Evolutionary conservation across 225 moss, liverwort and hornwort genomes (phyloP), one percentile per base, ranked within the genome.

Genomic region (Sphagnum tenellum): DNA sequence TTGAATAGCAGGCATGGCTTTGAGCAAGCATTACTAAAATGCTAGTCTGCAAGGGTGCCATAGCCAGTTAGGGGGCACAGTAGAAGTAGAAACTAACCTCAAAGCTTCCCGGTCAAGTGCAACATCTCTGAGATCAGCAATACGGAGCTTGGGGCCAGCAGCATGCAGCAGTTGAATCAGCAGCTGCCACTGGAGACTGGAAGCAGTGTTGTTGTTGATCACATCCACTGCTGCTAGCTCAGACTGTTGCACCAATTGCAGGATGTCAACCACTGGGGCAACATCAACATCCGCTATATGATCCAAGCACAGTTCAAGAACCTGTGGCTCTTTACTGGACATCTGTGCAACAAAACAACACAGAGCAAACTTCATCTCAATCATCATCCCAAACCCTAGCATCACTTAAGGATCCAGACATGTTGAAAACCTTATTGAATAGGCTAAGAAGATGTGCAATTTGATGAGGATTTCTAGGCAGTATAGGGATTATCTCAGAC

Each of bases 71-170:
- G 29, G 29, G 29, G 29, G 29, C 29, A 29, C 29, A 29, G 29
- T 29, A 29, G 29, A 29, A 29, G 29, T 29, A 29, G 29, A 12
- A 8, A 64, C 52, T 29, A 79, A 89, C 88, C 88, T 90, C 67
- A 78, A 70, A 72, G 85, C 82, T 64, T 82, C 82, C 68, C 85
- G 80, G 57, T 80, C 77, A 65, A 87, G 74, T 50, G 65, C 59
- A 68, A 59, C 80, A 73, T 88, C 73, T 73, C 82, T 80, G 14
- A 88, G 77, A 57, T 87, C 89, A 64, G 78, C 78, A 63, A 68
- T 81, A 56, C 89, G 76, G 68, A 90, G 85, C 73, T 85, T 88
- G 62, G 80, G 81, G 54, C 86, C 88, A 52, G 67, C 88, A 74
- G 85, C 78, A 62, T 79, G 82, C 78, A 90, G 74, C 52, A 88